Evolutionary conservation across 139 green algal species (phyloP).

Genomic region (Zygnema cylindricum): DNA sequence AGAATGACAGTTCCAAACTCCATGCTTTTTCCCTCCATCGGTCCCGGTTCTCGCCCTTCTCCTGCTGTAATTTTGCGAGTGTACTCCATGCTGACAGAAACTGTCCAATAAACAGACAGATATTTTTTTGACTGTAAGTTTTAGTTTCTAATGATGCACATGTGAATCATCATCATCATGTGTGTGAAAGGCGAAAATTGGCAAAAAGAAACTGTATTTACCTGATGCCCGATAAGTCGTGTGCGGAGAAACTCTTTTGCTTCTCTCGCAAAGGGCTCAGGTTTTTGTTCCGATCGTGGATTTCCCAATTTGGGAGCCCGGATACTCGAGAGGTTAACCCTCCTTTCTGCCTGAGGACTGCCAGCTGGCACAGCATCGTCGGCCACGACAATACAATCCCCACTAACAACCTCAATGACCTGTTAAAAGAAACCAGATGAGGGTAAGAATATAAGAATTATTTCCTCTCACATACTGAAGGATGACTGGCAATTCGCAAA

Average conservation of each 20-base stretch:
- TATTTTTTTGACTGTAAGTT: background rate
- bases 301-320: slow-evolving; percentile 79
- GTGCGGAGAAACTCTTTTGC: slow-evolving; percentile 89
- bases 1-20: background rate
- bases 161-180: too few species aligned
- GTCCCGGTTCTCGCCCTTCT: slow-evolving; percentile 22
- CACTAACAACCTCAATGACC: slow-evolving; percentile 88
- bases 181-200: too few species aligned
- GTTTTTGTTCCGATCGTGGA: slow-evolving; percentile 69
- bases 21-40: background rate
- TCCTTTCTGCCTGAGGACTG: slow-evolving; percentile 71
- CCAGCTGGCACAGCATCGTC: slow-evolving; percentile 65
- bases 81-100: slow-evolving; percentile 92
- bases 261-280: slow-evolving; percentile 83
- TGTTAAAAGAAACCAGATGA: slow-evolving; percentile 19
- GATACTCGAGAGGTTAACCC: slow-evolving; percentile 86
- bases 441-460: too few species aligned
- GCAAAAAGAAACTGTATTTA: too few species aligned
- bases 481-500: too few species aligned
- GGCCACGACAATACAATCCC: slow-evolving; percentile 88
- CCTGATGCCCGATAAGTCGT: slow-evolving; percentile 66
- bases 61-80: slow-evolving; percentile 77
- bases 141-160: too few species aligned
- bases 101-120: slow-evolving; percentile 59
- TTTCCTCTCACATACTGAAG: too few species aligned